A percentile compares a stretch with the other conserved stretches of the same genome.
Evolutionary conservation across 805 yeast species (phyloP).

Genomic region (Saturnispora besseyi): DNA sequence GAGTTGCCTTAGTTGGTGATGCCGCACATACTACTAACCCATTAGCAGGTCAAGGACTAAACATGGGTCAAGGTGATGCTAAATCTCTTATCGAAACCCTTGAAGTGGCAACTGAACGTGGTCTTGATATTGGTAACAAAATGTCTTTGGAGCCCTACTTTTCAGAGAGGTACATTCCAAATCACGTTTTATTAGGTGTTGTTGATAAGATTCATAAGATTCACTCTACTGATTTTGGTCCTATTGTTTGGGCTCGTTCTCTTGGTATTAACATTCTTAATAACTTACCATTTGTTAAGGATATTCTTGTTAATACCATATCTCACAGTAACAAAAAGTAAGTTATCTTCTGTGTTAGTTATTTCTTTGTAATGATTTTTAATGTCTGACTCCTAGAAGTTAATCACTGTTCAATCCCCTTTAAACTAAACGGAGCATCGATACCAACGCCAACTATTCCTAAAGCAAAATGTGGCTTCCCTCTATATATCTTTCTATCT

Average conservation of each 20-base stretch:
- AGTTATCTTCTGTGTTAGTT: background rate
- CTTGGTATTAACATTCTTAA: conserved; percentile 68
- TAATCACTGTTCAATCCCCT: too few relatives aligned
- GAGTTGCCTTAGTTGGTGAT: conserved; percentile 93
- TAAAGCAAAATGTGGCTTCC: too few relatives aligned
- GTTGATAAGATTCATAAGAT: conserved; percentile 89
- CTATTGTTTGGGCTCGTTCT: conserved; percentile 67
- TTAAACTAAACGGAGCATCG: too few relatives aligned
- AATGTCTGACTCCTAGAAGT: background rate
- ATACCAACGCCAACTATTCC: too few relatives aligned
- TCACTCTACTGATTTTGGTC: conserved; percentile 63
- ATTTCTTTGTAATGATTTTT: background rate
- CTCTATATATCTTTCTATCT: too few relatives aligned
- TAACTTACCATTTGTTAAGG: conserved; percentile 54
- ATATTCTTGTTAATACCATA: conserved; percentile 49
- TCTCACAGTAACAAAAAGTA: conserved; percentile 18
- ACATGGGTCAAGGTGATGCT: conserved; percentile 96
- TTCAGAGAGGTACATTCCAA: conserved; percentile 69
- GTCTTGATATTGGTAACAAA: conserved; percentile 79
- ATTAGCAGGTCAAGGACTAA: conserved; percentile 93
- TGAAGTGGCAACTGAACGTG: conserved; percentile 63
- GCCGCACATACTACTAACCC: conserved; percentile 99
- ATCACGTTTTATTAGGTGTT: conserved; percentile 74
- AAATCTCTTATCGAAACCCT: conserved; percentile 58
- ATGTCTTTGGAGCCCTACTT: conserved; percentile 82